Conservation (phyloP, 345 rosid genomes). For the Rhodomyrtus tomentosa region DNA sequence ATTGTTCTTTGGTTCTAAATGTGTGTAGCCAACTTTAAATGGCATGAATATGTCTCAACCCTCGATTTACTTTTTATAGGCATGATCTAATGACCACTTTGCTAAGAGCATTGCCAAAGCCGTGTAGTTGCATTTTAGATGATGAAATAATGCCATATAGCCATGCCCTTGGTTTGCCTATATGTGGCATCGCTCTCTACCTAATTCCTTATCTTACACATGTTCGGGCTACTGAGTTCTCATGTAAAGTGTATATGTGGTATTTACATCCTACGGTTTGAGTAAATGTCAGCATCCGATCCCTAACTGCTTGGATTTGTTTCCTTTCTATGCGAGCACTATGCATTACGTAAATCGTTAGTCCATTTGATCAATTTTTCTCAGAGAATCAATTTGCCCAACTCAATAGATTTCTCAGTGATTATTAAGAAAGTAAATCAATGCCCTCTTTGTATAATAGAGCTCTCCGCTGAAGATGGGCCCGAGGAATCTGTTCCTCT, state of each 20-base stretch:
- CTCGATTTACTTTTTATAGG: background rate
- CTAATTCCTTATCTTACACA: background rate
- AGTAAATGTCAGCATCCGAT: background rate
- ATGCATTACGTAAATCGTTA: background rate
- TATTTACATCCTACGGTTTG: background rate
- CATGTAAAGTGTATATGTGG: background rate
- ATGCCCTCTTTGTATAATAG: background rate
- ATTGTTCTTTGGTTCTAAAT: background rate
- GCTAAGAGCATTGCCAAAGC: background rate
- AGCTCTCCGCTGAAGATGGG: slow-evolving; percentile 40
- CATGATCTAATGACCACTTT: background rate
- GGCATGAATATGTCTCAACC: background rate
- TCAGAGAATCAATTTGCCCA: background rate
- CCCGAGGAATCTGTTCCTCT: slow-evolving; percentile 39
- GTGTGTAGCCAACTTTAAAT: background rate
- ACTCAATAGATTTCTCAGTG: background rate
- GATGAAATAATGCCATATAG: background rate
- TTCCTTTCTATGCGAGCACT: background rate
- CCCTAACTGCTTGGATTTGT: background rate
- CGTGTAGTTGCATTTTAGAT: background rate
- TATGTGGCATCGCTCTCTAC: background rate
- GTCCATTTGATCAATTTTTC: background rate
- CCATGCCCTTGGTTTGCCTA: background rate
- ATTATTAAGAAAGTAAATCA: background rate
- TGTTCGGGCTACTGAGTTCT: background rate